Evolutionary conservation across 2,329 filamentous ascomycete genomes (phyloP).

Genomic region (Colletotrichum sublineola): DNA sequence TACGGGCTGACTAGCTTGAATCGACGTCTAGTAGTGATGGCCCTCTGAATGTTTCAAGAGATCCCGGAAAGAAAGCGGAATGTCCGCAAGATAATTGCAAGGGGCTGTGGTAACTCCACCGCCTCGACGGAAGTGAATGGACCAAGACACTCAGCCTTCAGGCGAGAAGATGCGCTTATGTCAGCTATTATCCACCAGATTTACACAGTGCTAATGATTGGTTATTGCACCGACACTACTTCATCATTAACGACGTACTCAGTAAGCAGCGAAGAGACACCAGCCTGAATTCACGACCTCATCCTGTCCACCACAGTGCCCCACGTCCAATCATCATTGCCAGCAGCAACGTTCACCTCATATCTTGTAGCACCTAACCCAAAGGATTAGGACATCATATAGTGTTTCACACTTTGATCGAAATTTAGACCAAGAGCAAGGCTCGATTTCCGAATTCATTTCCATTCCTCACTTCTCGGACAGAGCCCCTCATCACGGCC

Average conservation of each 20-base stretch:
- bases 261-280: neutral
- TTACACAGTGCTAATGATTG: neutral
- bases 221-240: neutral
- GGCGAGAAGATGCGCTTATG: neutral
- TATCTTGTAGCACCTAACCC: neutral
- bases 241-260: neutral
- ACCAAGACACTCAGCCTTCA: neutral
- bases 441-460: neutral
- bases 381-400: neutral
- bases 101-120: neutral
- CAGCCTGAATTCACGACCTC: neutral
- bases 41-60: constrained; percentile 1
- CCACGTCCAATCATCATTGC: neutral
- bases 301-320: neutral
- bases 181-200: neutral
- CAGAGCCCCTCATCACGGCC: constrained; percentile 1
- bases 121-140: neutral
- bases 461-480: neutral
- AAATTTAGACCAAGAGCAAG: no score
- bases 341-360: neutral
- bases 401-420: neutral
- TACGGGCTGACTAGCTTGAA: neutral
- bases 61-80: neutral
- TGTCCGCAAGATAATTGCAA: neutral
- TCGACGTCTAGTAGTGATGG: neutral